Base-by-base conservation (phyloP, 805 yeast species). In the Tetrapisispora pingtungensis region DNA sequence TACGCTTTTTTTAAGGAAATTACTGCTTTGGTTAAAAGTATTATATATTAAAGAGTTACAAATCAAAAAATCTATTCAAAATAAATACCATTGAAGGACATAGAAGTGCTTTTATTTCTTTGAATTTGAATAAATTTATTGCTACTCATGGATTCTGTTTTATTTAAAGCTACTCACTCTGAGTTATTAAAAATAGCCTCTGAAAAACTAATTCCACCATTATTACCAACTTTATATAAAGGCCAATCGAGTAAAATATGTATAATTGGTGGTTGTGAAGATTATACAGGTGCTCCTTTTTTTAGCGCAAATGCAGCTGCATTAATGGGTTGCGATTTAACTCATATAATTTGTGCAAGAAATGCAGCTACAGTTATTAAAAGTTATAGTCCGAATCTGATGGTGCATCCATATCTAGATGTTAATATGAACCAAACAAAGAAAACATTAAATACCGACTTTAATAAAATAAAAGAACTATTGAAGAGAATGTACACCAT, bases 261-360 rank as follows among this genome's bases (percentile, higher is more conserved):
- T 10, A 85, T 90, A 0, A 75, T 90, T 49, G 98, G 98, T 19
- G 98, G 98, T 1, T 81, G 93, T 61, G 89, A 84, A 61, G 97
- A 90, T 61, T 90, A 88, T 61, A 89, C 97, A 0, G 98, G 98
- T 0, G 98, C 98, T 0, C 97, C 97, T 1, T 93, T 72, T 63
- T 93, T 93, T 61, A 75, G 95, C 31, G 84, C 94, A 5, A 82
- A 84, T 59, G 84, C 96, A 1, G 77, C 95, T 1, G 84, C 95
- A 2, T 65, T 83, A 32, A 72, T 82, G 41, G 98, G 98, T 0
- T 81, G 88, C 43, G 98, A 90, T 59, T 70, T 93, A 67, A 75
- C 90, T 32, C 97, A 90, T 62, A 73, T 90, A 10, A 72, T 93
- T n/a, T 93, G 97, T 66, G 95, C 87, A 52, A 62, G 67, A 41